Evolutionary conservation across 2,329 filamentous ascomycete genomes (phyloP).

Genomic region (Blastomyces emzantsi): DNA sequence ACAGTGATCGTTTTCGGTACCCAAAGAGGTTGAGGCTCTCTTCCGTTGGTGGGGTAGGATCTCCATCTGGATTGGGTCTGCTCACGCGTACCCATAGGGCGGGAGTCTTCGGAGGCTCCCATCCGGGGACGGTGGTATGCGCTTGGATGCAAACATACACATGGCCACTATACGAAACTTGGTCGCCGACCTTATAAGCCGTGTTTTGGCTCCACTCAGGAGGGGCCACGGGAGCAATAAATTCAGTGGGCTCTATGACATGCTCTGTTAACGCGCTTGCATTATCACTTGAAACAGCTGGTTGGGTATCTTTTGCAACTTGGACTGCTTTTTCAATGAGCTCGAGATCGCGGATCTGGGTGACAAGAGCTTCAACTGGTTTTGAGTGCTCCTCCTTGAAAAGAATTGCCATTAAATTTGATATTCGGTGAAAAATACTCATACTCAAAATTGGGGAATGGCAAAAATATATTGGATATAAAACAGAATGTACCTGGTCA

Average conservation of each 20-base stretch:
- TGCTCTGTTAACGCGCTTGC: background rate
- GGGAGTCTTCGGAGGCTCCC: background rate
- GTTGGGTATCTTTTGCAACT: background rate
- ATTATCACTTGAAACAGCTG: background rate
- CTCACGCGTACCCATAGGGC: background rate
- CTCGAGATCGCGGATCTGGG: background rate
- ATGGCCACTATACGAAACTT: background rate
- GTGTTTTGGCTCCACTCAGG: background rate
- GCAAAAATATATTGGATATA: background rate
- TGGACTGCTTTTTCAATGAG: background rate
- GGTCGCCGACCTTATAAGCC: background rate
- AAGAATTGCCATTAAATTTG: background rate
- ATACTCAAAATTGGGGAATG: background rate
- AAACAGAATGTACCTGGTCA: background rate
- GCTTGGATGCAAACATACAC: background rate
- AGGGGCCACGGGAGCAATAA: background rate
- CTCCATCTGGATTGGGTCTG: background rate
- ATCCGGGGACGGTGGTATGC: background rate
- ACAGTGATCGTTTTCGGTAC: background rate
- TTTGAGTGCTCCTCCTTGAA: background rate
- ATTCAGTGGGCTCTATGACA: background rate
- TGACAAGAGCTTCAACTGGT: background rate
- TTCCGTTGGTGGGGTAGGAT: background rate
- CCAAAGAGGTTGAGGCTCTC: background rate
- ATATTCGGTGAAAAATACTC: background rate